A percentile compares a stretch with the other conserved stretches of the same genome.
Evolutionary conservation across 305 asterid species (phyloP).

Genomic region (Fraxinus paxiana): DNA sequence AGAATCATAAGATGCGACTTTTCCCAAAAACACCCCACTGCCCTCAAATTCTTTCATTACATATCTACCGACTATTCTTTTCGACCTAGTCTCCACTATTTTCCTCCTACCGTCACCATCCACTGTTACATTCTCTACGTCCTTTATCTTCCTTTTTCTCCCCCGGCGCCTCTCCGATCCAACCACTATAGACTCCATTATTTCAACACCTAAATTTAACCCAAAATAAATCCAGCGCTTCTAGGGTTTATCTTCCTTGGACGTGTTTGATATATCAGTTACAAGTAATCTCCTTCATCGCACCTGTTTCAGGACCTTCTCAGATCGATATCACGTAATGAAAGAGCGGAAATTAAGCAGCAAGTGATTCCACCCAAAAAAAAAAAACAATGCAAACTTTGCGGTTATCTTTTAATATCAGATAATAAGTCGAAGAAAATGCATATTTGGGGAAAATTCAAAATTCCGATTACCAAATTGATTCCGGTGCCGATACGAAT

Average conservation of each 20-base stretch:
- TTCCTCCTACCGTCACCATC: slow-evolving; percentile 48
- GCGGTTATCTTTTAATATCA: background rate
- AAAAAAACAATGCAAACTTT: background rate
- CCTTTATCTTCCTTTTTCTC: slow-evolving; percentile 66
- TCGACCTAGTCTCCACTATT: slow-evolving; percentile 42
- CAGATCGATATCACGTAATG: slow-evolving; percentile 5
- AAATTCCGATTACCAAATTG: background rate
- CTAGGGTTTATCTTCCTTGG: slow-evolving; percentile 12
- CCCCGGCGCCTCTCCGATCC: slow-evolving; percentile 54
- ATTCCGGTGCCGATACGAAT: slow-evolving; percentile 15
- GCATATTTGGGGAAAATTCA: background rate
- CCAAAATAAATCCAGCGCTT: slow-evolving; percentile 29
- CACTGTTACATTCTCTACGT: slow-evolving; percentile 40
- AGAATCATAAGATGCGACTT: slow-evolving; percentile 47
- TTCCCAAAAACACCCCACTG: slow-evolving; percentile 67
- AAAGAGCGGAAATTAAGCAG: background rate
- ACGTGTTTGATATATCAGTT: slow-evolving; percentile 17
- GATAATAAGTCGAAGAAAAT: background rate
- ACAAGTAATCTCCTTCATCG: background rate
- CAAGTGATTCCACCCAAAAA: background rate
- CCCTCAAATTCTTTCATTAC: slow-evolving; percentile 69
- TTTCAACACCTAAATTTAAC: slow-evolving; percentile 30
- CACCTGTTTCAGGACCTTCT: slow-evolving; percentile 21
- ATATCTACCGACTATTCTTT: slow-evolving; percentile 59
- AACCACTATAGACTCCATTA: slow-evolving; percentile 47